Conservation (phyloP, 1,139 yeast species). For the Suhomyces choctaworum region DNA sequence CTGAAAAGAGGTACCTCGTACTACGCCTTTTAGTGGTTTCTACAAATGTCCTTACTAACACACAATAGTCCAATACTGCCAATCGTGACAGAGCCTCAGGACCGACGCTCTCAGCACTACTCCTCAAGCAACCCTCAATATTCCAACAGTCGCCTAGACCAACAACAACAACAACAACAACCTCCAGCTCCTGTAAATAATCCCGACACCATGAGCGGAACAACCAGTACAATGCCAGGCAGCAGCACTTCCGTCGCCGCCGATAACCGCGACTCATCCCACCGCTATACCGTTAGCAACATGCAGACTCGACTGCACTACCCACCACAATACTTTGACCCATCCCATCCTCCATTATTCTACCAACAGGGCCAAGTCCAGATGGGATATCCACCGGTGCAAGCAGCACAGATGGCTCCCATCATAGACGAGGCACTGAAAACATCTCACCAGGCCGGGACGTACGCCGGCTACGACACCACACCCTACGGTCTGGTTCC, state of each 20-base stretch:
- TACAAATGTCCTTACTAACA: too few species aligned
- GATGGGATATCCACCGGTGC: not conserved
- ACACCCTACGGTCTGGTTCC: slow-evolving; percentile 2
- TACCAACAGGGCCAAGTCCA: slow-evolving; percentile 3
- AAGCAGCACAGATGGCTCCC: not conserved
- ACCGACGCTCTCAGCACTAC: too few species aligned
- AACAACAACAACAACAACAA: too few species aligned
- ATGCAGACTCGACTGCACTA: slow-evolving; percentile 7
- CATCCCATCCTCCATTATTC: slow-evolving; percentile 4
- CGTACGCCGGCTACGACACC: slow-evolving; percentile 2
- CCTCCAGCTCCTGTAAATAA: too few species aligned
- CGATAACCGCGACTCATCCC: slow-evolving; percentile 3
- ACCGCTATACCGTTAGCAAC: not conserved
- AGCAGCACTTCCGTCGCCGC: slow-evolving; percentile 1
- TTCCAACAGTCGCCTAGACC: too few species aligned
- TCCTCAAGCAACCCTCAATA: too few species aligned
- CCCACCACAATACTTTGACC: slow-evolving; percentile 7
- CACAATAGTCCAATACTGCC: too few species aligned
- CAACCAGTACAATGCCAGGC: slow-evolving; percentile 2
- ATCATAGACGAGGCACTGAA: slow-evolving; percentile 2
- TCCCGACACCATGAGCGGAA: too few species aligned
- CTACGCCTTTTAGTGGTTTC: too few species aligned
- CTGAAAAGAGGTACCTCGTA: too few species aligned
- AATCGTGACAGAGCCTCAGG: too few species aligned
- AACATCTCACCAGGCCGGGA: not conserved